phyloP scores from a whole-genome alignment of 2,329 filamentous ascomycete species.

The Alternaria brassicicola region DNA sequence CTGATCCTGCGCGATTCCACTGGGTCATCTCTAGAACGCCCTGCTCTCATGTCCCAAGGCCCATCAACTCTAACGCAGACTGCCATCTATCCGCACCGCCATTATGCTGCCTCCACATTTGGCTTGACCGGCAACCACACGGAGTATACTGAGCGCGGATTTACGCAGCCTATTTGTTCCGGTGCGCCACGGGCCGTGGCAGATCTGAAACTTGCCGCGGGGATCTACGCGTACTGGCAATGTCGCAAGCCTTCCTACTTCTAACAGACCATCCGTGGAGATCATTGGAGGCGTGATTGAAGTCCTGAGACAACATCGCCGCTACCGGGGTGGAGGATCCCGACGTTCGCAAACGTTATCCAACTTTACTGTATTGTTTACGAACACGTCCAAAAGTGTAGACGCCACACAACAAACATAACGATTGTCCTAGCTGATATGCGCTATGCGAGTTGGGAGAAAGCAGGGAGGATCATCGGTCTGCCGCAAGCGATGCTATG shows the following conservation, averaged over 20 bases:
- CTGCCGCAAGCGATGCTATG: neutral
- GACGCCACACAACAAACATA: constrained; percentile 2
- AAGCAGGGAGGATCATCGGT: neutral
- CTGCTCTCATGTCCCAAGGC: constrained; percentile 12
- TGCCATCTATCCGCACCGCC: constrained; percentile 6
- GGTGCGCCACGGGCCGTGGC: constrained; percentile 10
- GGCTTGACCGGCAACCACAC: neutral
- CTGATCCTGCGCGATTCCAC: constrained; percentile 9
- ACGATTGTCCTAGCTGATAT: neutral
- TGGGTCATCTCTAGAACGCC: neutral
- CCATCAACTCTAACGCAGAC: constrained; percentile 6
- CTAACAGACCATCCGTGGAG: neutral
- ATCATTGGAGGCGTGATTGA: neutral
- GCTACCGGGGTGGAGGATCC: neutral
- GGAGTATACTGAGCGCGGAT: neutral
- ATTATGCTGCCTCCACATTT: neutral
- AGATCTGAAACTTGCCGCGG: constrained; percentile 6
- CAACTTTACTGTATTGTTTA: neutral
- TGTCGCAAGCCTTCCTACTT: neutral
- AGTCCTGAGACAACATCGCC: neutral
- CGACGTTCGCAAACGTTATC: neutral
- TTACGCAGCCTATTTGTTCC: neutral
- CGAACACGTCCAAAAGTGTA: neutral
- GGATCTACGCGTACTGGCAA: neutral
- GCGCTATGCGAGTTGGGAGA: neutral